A percentile compares a stretch with the other conserved stretches of the same genome.
Evolutionary conservation across 257 asterid species (phyloP).

Genomic region (Solanum paucissectum): DNA sequence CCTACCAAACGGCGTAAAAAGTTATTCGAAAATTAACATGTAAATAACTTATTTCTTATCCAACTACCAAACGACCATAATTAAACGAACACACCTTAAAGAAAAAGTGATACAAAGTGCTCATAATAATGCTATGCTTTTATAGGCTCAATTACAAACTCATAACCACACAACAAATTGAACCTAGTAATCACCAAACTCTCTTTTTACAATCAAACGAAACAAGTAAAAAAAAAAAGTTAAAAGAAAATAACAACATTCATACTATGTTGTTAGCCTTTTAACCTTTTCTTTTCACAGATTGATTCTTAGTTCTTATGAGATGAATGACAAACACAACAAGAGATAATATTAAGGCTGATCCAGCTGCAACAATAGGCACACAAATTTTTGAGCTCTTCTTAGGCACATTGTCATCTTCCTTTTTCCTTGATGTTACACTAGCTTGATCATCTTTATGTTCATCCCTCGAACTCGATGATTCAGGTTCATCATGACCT

Average conservation of each 20-base stretch:
- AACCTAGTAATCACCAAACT: background rate
- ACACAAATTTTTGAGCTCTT: conserved; percentile 33
- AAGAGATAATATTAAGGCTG: conserved; percentile 59
- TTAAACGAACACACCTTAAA: background rate
- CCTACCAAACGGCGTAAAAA: no score
- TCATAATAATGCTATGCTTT: background rate
- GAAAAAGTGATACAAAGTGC: background rate
- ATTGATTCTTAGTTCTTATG: conserved; percentile 34
- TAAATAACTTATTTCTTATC: background rate
- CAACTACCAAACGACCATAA: background rate
- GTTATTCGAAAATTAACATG: no score
- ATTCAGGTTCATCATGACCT: background rate
- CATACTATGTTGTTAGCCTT: background rate
- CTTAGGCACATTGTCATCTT: conserved; percentile 1
- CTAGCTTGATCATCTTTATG: background rate
- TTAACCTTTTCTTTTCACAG: conserved; percentile 29
- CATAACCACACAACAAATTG: background rate
- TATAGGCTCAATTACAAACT: background rate
- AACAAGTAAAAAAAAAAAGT: background rate
- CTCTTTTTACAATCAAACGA: background rate
- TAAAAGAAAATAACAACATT: background rate
- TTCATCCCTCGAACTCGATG: background rate
- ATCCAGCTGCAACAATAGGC: conserved; percentile 59
- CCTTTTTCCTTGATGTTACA: conserved; percentile 3
- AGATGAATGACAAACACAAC: conserved; percentile 56